Base-by-base conservation (phyloP, 1,284 basidiomycete genomes). In the Coniferiporia sulphurascens region DNA sequence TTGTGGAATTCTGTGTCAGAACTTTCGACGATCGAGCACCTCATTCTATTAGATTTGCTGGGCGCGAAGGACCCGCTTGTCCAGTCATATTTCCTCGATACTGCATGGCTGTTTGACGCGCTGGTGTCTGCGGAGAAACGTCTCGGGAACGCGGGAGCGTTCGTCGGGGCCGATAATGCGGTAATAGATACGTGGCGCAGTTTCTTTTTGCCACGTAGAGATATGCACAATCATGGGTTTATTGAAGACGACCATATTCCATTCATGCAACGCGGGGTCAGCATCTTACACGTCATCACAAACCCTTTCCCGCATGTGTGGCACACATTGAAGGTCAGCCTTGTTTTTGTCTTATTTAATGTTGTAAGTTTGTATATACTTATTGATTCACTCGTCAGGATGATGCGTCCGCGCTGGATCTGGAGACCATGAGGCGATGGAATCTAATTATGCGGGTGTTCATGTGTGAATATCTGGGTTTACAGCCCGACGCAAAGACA, bases 221-320 rank as follows among this genome's bases (percentile, higher is more conserved):
- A 71, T 1, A 74, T 77, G 44, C 63, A 67, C 36, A 80, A 78
- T 61, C 70, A 73, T 15, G 85, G 83, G 1, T 87, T 86, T 50
- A 89, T 98, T 60, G 92, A 86, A 46, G 97, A 99, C 72, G 97
- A 99, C 74, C 97, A 99, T 72, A 72, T 94, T 27, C 97, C 97
- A 13, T 99, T 99, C 75, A 68, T 97, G 48, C 73, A 78, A 41
- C 74, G 79, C 55, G 97, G 96, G 5, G 95, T 99, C 17, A 93
- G 86, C 59, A 77, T 98, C 52, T 73, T 99, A 63, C 97, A 99
- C 71, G 70, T 99, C 53, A 99, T 99, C 61, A 76, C 95, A 0
- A 83, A 83, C 46, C 95, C 93, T 0, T 99, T 99, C 71, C 97
- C 97, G 0, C 62, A 54, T 1, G 95, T 97, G 5, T 98, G 96